Percentiles rank a stretch among this genome's conserved stretches.
phyloP scores from a whole-genome alignment of 495 filamentous ascomycete genomes.

The Parathielavia hyrcaniae region DNA sequence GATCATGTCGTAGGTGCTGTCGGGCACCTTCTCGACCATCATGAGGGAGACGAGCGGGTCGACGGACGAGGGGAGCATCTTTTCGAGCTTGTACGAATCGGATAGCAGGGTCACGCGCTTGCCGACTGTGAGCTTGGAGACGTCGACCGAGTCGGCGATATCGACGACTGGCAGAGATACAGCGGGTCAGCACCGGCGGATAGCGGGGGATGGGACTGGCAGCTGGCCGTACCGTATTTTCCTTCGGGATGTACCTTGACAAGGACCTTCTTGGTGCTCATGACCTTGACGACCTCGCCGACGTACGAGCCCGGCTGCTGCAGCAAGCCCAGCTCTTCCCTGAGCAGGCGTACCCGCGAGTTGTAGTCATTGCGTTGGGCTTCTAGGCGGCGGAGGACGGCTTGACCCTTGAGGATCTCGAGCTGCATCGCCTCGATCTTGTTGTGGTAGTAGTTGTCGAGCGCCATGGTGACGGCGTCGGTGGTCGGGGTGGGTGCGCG shows the following conservation, averaged over 20 bases:
- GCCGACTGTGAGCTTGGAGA: slow-evolving; percentile 89
- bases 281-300: slow-evolving; percentile 98
- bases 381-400: slow-evolving; percentile 87
- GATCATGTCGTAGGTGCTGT: slow-evolving; percentile 99
- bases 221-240: slow-evolving; percentile 78
- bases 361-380: slow-evolving; percentile 99
- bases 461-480: slow-evolving; percentile 67
- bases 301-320: slow-evolving; percentile 98
- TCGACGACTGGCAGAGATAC: slow-evolving; percentile 70
- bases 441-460: slow-evolving; percentile 98
- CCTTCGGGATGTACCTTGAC: slow-evolving; percentile 99
- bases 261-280: slow-evolving; percentile 98
- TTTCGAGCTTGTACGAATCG: slow-evolving; percentile 95
- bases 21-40: slow-evolving; percentile 99
- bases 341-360: slow-evolving; percentile 86
- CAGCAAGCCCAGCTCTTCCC: slow-evolving; percentile 91
- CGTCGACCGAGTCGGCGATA: slow-evolving; percentile 88
- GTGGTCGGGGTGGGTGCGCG: background rate
- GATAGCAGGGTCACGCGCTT: slow-evolving; percentile 96
- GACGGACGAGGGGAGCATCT: slow-evolving; percentile 94
- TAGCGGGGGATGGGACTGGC: background rate
- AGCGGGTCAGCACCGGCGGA: slow-evolving; percentile 5
- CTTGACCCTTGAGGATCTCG: slow-evolving; percentile 97
- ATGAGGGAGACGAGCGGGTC: slow-evolving; percentile 99
- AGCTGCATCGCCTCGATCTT: slow-evolving; percentile 99